Evolutionary conservation across 1,139 yeast genomes (phyloP).

Genomic region (Pichia terricola): DNA sequence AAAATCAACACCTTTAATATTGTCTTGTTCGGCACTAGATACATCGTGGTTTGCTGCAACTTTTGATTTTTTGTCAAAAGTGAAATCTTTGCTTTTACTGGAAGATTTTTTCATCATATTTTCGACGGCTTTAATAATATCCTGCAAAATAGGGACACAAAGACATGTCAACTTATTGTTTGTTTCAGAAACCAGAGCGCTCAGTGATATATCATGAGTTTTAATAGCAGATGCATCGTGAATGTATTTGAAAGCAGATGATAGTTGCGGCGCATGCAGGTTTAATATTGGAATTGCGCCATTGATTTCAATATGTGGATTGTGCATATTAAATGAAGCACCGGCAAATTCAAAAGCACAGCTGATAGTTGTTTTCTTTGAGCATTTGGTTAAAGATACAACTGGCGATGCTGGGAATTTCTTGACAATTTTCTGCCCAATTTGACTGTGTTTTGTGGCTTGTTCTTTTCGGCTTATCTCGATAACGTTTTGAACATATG

Average conservation of each 20-base stretch:
- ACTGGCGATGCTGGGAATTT: not conserved
- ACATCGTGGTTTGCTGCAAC: not conserved
- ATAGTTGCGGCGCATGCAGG: constrained; percentile 71
- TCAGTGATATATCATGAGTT: constrained; percentile 41
- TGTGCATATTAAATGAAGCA: constrained; percentile 49
- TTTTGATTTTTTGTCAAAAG: not conserved
- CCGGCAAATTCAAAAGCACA: constrained; percentile 57
- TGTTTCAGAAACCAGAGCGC: constrained; percentile 60
- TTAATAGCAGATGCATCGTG: constrained; percentile 21
- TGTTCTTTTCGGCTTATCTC: not conserved
- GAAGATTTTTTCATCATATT: constrained; percentile 11
- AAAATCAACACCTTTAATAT: constrained; percentile 13
- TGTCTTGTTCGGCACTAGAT: not conserved
- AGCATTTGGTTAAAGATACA: not conserved
- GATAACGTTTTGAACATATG: constrained; percentile 1
- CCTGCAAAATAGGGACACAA: constrained; percentile 71
- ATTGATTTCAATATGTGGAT: constrained; percentile 35
- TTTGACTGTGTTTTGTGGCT: not conserved
- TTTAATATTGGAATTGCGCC: constrained; percentile 41
- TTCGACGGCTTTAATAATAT: constrained; percentile 41
- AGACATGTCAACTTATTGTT: constrained; percentile 59
- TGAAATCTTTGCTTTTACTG: not conserved
- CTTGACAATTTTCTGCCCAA: not conserved
- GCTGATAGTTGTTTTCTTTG: constrained; percentile 30
- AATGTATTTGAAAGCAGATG: constrained; percentile 39